Conservation (phyloP, 192 early-diverging fungal species). For the Diversispora eburnea region DNA sequence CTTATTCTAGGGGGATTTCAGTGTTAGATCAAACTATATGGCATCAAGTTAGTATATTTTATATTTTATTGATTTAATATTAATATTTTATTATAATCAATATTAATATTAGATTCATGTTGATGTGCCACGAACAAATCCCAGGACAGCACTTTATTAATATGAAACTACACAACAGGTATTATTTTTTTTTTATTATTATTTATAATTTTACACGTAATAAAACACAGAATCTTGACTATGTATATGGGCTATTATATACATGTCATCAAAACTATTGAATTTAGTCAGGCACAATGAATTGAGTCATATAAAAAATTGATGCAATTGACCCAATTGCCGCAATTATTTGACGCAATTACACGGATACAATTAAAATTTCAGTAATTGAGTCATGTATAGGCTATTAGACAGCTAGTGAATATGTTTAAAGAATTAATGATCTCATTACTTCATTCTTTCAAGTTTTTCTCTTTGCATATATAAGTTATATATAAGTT, state of each 20-base stretch:
- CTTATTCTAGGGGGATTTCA: conserved; percentile 77
- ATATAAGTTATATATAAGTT: conserved; percentile 56
- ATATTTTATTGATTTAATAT: too few relatives aligned
- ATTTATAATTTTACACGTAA: conserved; percentile 47
- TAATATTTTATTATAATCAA: conserved; percentile 55
- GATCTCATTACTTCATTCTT: conserved; percentile 96
- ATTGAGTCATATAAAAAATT: too few relatives aligned
- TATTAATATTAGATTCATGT: conserved; percentile 93
- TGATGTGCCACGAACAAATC: conserved; percentile 89
- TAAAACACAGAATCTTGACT: too few relatives aligned
- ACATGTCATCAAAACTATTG: too few relatives aligned
- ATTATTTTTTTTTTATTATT: conserved; percentile 14
- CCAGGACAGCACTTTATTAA: conserved; percentile 81
- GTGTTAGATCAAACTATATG: conserved; percentile 83
- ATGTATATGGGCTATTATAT: too few relatives aligned
- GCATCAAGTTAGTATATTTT: conserved; percentile 66
- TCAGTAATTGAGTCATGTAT: too few relatives aligned
- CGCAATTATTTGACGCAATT: too few relatives aligned
- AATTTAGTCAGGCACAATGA: too few relatives aligned
- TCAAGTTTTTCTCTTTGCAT: conserved; percentile 79
- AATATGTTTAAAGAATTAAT: conserved; percentile 98
- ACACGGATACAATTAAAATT: too few relatives aligned
- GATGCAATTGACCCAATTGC: too few relatives aligned
- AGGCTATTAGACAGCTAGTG: conserved; percentile 96
- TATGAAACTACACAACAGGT: conserved; percentile 72